These are phyloP conservation scores for Echeveria elegans DNA, from an alignment of 164 flowering plant species.

Conservation along the genomic window DNA sequence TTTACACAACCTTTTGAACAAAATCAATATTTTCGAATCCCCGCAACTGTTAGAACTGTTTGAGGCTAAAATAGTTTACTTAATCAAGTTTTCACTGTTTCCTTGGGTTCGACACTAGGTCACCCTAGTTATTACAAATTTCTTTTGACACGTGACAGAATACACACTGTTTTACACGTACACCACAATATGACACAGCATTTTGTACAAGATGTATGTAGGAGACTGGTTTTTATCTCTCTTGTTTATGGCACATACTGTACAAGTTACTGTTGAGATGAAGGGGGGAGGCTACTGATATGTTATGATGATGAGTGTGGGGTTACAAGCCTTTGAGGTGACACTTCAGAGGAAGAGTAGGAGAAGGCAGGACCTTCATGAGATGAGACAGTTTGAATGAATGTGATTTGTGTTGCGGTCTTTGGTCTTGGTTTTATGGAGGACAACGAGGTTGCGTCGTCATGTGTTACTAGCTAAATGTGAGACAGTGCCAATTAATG, in stretches of 20 bases:
- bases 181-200: constrained; percentile 1
- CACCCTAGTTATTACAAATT: too few relatives aligned
- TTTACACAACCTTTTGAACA: too few relatives aligned
- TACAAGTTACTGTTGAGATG: background rate
- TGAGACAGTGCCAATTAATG: background rate
- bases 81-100: too few relatives aligned
- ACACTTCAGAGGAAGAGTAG: constrained; percentile 2
- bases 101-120: too few relatives aligned
- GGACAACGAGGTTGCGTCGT: background rate
- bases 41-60: too few relatives aligned
- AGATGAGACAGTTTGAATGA: constrained; percentile 1
- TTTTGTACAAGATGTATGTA: constrained; percentile 5
- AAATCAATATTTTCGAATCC: too few relatives aligned
- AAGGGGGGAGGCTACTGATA: background rate
- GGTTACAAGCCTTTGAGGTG: background rate
- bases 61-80: too few relatives aligned
- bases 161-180: too few relatives aligned
- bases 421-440: background rate
- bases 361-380: constrained; percentile 1
- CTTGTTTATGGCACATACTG: background rate
- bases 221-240: background rate
- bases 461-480: background rate
- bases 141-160: too few relatives aligned
- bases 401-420: background rate
- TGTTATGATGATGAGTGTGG: background rate